Percentiles rank a stretch among this genome's conserved stretches.
These are phyloP conservation scores for Colletotrichum sp. DNA, from an alignment of 2,329 filamentous ascomycete genomes.

Conservation along the genomic window DNA sequence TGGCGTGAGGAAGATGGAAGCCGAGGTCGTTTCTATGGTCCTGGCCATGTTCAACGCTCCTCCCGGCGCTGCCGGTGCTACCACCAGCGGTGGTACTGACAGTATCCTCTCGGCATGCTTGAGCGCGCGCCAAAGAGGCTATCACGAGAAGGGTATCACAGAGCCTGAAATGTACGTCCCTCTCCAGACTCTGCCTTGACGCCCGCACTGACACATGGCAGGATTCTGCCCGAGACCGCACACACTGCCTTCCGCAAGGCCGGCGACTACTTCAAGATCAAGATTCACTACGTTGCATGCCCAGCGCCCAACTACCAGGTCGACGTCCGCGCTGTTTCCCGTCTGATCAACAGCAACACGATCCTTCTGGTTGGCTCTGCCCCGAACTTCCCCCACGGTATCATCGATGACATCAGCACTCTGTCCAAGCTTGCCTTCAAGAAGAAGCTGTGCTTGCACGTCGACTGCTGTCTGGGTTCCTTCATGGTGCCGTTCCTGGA, in stretches of 20 bases:
- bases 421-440: constrained; percentile 83
- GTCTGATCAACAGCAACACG: constrained; percentile 93
- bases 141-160: constrained; percentile 82
- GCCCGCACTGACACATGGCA: constrained; percentile 36
- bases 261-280: constrained; percentile 95
- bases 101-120: constrained; percentile 96
- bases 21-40: constrained; percentile 96
- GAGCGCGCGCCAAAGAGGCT: constrained; percentile 87
- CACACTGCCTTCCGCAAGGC: constrained; percentile 98
- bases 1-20: constrained; percentile 98
- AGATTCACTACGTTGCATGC: constrained; percentile 85
- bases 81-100: constrained; percentile 92
- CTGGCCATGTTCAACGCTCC: constrained; percentile 85
- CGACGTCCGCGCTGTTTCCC: constrained; percentile 75
- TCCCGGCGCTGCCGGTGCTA: constrained; percentile 82
- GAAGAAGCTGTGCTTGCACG: constrained; percentile 85
- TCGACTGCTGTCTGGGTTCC: constrained; percentile 96
- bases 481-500: constrained; percentile 93
- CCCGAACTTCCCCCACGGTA: constrained; percentile 97
- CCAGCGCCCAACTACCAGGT: constrained; percentile 88
- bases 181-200: neutral
- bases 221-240: constrained; percentile 91
- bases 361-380: constrained; percentile 91
- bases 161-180: constrained; percentile 87
- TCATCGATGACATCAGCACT: constrained; percentile 91